These are phyloP conservation scores for Nymphaea colorata DNA, from an alignment of 164 flowering plant genomes.

Conservation along the genomic window DNA sequence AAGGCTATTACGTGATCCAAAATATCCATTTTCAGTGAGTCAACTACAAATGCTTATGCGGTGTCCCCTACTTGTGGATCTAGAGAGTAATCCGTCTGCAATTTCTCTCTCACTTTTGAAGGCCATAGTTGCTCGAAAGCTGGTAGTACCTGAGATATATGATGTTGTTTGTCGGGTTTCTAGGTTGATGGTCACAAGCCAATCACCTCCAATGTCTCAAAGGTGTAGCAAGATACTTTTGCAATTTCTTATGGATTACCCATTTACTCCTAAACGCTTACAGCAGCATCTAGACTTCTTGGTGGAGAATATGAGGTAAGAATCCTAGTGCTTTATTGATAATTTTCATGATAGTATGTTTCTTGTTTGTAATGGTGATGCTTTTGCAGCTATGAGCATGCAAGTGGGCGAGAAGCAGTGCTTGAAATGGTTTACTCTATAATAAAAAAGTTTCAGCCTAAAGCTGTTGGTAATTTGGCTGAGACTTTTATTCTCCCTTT, in stretches of 20 bases:
- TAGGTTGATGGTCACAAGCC: constrained; percentile 81
- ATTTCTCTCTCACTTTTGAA: constrained; percentile 72
- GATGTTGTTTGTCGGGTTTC: constrained; percentile 58
- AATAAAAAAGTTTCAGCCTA: constrained; percentile 47
- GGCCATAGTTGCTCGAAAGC: constrained; percentile 55
- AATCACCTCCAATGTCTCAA: constrained; percentile 54
- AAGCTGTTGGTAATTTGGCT: constrained; percentile 38
- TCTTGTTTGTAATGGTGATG: constrained; percentile 5
- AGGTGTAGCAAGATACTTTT: constrained; percentile 70
- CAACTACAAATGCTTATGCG: constrained; percentile 63
- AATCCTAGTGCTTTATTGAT: constrained; percentile 1
- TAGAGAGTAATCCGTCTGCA: constrained; percentile 61
- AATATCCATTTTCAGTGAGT: constrained; percentile 53
- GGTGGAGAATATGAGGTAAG: constrained; percentile 55
- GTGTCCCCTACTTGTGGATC: constrained; percentile 78
- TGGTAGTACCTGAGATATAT: constrained; percentile 79
- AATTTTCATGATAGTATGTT: constrained; percentile 1
- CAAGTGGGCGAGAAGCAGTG: constrained; percentile 79
- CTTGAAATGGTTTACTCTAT: constrained; percentile 89
- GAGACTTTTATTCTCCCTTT: constrained; percentile 42
- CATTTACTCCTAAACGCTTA: constrained; percentile 48
- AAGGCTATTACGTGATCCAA: constrained; percentile 46
- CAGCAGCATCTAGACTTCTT: constrained; percentile 72
- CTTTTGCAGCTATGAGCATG: constrained; percentile 61
- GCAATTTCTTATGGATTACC: constrained; percentile 74